Conservation (phyloP, 495 filamentous ascomycete species). For the Xylaria sp. region DNA sequence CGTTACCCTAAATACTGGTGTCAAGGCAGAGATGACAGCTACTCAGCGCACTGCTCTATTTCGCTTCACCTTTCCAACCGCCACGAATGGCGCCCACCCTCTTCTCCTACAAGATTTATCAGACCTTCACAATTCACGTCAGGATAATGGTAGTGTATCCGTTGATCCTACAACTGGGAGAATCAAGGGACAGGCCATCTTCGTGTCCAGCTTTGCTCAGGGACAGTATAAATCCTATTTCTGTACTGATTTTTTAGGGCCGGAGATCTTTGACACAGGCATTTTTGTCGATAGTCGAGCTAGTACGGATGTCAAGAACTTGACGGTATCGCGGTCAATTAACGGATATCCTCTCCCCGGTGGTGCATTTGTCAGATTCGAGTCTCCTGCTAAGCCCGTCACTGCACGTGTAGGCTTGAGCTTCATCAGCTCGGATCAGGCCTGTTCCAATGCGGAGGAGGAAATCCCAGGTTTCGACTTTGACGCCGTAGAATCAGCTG, state of each 20-base stretch:
- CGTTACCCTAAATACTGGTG: conserved; percentile 63
- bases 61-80: conserved; percentile 69
- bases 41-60: conserved; percentile 71
- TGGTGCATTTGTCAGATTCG: conserved; percentile 67
- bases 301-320: conserved; percentile 56
- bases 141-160: conserved; percentile 64
- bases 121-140: conserved; percentile 69
- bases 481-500: conserved; percentile 56
- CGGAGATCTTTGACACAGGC: conserved; percentile 67
- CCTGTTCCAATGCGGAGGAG: conserved; percentile 69
- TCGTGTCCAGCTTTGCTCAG: conserved; percentile 72
- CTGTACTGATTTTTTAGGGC: conserved; percentile 73
- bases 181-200: conserved; percentile 69
- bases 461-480: conserved; percentile 77
- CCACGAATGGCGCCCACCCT: conserved; percentile 56
- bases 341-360: conserved; percentile 71
- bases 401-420: conserved; percentile 72
- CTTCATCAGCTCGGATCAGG: conserved; percentile 70
- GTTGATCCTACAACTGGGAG: conserved; percentile 63
- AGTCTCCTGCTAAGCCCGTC: conserved; percentile 55
- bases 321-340: conserved; percentile 65
- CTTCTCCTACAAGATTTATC: conserved; percentile 70
- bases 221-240: conserved; percentile 67
- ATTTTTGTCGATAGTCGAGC: conserved; percentile 68
- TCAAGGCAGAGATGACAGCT: conserved; percentile 72